Conservation (phyloP, 2,329 filamentous ascomycete species). For the Tolypocladium amazonense region DNA sequence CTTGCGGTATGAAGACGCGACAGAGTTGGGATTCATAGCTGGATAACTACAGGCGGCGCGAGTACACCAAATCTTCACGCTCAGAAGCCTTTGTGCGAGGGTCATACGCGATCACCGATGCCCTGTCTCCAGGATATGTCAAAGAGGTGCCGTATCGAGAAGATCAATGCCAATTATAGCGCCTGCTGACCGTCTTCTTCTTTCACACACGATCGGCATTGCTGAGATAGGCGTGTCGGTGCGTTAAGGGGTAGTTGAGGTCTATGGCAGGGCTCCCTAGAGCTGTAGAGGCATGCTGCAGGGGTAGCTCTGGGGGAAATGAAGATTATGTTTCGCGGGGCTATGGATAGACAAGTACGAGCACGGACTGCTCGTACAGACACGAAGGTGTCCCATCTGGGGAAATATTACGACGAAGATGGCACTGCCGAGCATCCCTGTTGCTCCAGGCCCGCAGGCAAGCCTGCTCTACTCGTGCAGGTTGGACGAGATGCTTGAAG, state of each 20-base stretch:
- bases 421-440: neutral
- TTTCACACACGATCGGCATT: neutral
- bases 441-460: neutral
- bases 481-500: neutral
- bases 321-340: neutral
- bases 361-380: neutral
- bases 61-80: neutral
- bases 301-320: neutral
- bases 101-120: no score
- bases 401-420: neutral
- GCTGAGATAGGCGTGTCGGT: neutral
- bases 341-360: no score
- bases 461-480: neutral
- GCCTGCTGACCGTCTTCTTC: neutral
- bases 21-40: neutral
- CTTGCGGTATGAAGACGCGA: conserved; percentile 22
- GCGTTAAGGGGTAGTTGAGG: neutral
- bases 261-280: neutral
- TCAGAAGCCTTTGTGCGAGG: neutral
- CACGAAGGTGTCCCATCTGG: neutral
- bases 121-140: neutral
- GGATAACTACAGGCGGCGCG: neutral
- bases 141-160: neutral
- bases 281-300: neutral
- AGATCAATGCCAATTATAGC: neutral